phyloP scores from a whole-genome alignment of 345 rosid species.

The Psidium friedrichsthalianum region DNA sequence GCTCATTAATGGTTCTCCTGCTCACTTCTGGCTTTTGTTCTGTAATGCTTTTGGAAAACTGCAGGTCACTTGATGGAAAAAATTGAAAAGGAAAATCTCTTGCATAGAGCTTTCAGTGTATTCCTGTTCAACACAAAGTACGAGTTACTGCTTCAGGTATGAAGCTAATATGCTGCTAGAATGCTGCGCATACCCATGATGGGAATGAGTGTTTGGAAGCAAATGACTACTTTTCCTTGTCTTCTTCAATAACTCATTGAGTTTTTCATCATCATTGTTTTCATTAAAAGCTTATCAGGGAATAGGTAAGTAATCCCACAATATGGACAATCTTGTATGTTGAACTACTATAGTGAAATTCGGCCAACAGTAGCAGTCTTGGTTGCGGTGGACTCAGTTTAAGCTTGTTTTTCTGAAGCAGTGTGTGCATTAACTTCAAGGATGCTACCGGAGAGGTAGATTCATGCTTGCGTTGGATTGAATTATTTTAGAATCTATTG shows the following conservation, averaged over 20 bases:
- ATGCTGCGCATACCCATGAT: not conserved
- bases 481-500: not conserved
- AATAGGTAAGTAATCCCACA: not conserved
- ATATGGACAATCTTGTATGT: not conserved
- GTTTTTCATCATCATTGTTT: not conserved
- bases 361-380: not conserved
- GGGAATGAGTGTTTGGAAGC: not conserved
- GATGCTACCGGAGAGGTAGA: not conserved
- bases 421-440: not conserved
- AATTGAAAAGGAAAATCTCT: slow-evolving; percentile 57
- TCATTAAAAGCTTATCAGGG: not conserved
- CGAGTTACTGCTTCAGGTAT: slow-evolving; percentile 97
- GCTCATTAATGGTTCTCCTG: not conserved
- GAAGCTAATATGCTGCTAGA: not conserved
- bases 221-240: not conserved
- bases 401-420: not conserved
- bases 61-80: slow-evolving; percentile 98
- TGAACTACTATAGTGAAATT: not conserved
- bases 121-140: slow-evolving; percentile 88
- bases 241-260: not conserved
- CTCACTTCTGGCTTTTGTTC: not conserved
- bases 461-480: not conserved
- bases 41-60: slow-evolving; percentile 1
- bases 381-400: not conserved
- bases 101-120: slow-evolving; percentile 97